Percentiles rank a stretch among this genome's conserved stretches.
These are phyloP conservation scores for Breviolum minutum DNA, from an alignment of 73 alveolate genomes.

Conservation along the genomic window DNA sequence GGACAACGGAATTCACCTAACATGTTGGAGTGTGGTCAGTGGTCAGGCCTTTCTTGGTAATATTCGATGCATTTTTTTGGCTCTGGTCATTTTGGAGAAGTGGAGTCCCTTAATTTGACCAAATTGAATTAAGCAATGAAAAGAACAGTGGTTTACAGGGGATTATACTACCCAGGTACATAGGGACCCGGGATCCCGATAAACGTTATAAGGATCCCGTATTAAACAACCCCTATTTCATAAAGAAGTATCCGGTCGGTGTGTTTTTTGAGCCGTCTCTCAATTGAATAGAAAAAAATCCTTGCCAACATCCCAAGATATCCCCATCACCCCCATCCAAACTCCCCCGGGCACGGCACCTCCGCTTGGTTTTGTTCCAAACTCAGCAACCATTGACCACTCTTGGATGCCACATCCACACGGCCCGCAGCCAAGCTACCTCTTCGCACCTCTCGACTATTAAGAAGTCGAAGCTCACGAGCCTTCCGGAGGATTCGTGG, in stretches of 20 bases:
- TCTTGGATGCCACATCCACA: neutral
- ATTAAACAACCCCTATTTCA: neutral
- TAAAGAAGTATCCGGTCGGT: neutral
- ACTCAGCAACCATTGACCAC: conserved; percentile 19
- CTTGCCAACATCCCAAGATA: neutral
- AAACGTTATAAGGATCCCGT: too few relatives aligned
- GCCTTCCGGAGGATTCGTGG: neutral
- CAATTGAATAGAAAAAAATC: neutral
- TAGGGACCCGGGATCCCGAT: too few relatives aligned
- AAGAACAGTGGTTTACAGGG: too few relatives aligned
- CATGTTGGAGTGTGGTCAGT: too few relatives aligned
- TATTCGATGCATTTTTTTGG: too few relatives aligned
- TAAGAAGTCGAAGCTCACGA: conserved; percentile 37
- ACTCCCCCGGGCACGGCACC: neutral
- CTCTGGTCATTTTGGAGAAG: too few relatives aligned
- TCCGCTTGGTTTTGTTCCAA: conserved; percentile 55
- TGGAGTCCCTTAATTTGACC: neutral
- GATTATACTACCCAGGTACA: too few relatives aligned
- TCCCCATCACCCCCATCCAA: neutral
- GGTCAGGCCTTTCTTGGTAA: too few relatives aligned
- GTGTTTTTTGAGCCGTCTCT: neutral
- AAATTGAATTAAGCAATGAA: too few relatives aligned
- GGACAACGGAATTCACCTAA: neutral
- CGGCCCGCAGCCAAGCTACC: conserved; percentile 23
- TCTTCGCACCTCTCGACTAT: conserved; percentile 28